phyloP scores from a whole-genome alignment of 176 grass and related monocot species.

The Paspalum notatum region DNA sequence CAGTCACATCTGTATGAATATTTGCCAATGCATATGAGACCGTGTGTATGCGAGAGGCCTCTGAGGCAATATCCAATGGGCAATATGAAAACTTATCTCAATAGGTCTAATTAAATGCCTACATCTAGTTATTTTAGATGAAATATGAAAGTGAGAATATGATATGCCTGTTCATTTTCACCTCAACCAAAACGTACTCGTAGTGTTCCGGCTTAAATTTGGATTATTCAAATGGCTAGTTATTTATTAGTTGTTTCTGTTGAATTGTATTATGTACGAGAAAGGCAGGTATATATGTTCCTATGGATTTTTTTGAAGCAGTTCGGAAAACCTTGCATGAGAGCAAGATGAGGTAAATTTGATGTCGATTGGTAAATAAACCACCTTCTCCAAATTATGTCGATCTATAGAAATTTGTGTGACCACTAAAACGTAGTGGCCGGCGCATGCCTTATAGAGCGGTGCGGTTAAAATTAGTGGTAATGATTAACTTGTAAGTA shows the following conservation, averaged over 20 bases:
- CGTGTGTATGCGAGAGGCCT: too few relatives aligned
- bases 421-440: slow-evolving; percentile 12
- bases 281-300: neutral
- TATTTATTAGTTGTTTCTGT: neutral
- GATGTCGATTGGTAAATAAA: neutral
- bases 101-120: too few relatives aligned
- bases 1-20: too few relatives aligned
- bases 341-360: neutral
- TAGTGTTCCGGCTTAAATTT: too few relatives aligned
- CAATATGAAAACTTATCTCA: too few relatives aligned
- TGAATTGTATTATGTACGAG: neutral
- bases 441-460: neutral
- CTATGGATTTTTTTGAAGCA: neutral
- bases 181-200: too few relatives aligned
- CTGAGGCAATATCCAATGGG: too few relatives aligned
- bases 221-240: too few relatives aligned
- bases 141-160: too few relatives aligned
- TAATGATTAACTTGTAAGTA: neutral
- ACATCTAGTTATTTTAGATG: too few relatives aligned
- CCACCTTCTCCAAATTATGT: neutral
- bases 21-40: too few relatives aligned
- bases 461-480: neutral
- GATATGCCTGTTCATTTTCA: too few relatives aligned
- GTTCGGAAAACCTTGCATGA: neutral
- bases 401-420: neutral